These are phyloP conservation scores for Dittrichia graveolens DNA, from an alignment of 129 eudicot genomes.

Conservation along the genomic window DNA sequence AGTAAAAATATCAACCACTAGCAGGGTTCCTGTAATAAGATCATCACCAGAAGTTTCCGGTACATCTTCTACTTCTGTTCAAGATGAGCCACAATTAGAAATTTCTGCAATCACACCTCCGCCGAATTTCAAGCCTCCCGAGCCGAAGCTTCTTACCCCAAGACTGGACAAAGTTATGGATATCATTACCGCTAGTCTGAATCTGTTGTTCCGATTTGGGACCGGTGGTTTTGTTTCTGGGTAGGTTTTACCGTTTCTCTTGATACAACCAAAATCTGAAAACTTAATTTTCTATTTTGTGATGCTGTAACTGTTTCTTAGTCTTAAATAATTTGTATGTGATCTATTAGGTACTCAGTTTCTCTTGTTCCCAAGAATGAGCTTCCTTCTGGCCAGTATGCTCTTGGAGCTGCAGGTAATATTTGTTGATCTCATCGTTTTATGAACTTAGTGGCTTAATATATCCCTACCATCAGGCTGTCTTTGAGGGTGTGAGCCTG, in stretches of 20 bases:
- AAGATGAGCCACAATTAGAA: constrained; percentile 35
- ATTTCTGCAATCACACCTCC: constrained; percentile 53
- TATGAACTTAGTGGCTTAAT: too few species aligned
- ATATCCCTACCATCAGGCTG: too few species aligned
- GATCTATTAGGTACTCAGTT: constrained; percentile 70
- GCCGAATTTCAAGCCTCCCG: constrained; percentile 62
- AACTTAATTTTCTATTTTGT: too few species aligned
- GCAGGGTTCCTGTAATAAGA: constrained; percentile 35
- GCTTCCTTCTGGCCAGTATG: constrained; percentile 73
- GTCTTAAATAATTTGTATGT: too few species aligned
- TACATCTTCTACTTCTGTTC: constrained; percentile 34
- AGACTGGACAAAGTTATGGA: constrained; percentile 64
- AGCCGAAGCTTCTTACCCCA: constrained; percentile 56
- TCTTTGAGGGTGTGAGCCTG: too few species aligned
- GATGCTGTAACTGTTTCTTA: too few species aligned
- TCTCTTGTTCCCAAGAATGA: constrained; percentile 79
- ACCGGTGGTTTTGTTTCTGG: constrained; percentile 66
- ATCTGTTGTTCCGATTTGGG: constrained; percentile 60
- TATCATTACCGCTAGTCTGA: constrained; percentile 64
- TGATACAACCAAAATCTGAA: too few species aligned
- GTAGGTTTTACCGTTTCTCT: constrained; percentile 36
- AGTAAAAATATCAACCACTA: constrained; percentile 15
- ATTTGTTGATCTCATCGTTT: background rate
- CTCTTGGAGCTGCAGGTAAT: constrained; percentile 70
- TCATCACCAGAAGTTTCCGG: constrained; percentile 54